Conservation (phyloP, 2,329 filamentous ascomycete species). For the Penicillium sp. region DNA sequence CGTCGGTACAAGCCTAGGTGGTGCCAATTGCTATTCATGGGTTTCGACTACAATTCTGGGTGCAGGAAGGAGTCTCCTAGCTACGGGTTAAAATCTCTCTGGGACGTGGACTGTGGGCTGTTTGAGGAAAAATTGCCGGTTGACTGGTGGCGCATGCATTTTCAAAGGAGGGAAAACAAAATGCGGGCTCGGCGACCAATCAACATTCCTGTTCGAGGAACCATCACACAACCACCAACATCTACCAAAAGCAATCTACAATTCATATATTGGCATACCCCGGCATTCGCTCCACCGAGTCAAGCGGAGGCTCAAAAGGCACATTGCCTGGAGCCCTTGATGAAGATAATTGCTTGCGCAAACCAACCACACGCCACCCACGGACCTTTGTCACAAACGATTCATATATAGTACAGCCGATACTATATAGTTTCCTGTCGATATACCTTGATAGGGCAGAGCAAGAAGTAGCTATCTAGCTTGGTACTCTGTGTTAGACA, state of each 20-base stretch:
- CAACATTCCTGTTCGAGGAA: not conserved
- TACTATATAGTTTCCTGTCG: constrained; percentile 65
- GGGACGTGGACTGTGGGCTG: not conserved
- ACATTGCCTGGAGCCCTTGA: not conserved
- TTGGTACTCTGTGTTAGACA: constrained; percentile 73
- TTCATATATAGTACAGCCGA: constrained; percentile 46
- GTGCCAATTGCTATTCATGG: constrained; percentile 20
- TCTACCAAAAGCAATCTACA: not conserved
- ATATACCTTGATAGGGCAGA: constrained; percentile 68
- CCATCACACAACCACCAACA: not conserved
- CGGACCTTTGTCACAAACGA: constrained; percentile 39
- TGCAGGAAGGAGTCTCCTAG: constrained; percentile 4
- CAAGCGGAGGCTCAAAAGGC: not conserved
- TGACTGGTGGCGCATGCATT: not conserved
- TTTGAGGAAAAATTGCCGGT: not conserved
- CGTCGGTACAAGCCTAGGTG: constrained; percentile 10
- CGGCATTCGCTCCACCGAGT: not conserved
- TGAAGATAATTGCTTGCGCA: constrained; percentile 11
- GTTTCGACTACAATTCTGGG: constrained; percentile 8
- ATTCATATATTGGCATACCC: not conserved
- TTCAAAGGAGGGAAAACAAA: not conserved
- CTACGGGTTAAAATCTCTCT: not conserved
- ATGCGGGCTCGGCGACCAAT: not conserved
- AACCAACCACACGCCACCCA: constrained; percentile 22
- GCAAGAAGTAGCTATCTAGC: constrained; percentile 60